These are phyloP conservation scores for Gonium pectorale DNA, from an alignment of 139 green algal genomes.

Conservation along the genomic window DNA sequence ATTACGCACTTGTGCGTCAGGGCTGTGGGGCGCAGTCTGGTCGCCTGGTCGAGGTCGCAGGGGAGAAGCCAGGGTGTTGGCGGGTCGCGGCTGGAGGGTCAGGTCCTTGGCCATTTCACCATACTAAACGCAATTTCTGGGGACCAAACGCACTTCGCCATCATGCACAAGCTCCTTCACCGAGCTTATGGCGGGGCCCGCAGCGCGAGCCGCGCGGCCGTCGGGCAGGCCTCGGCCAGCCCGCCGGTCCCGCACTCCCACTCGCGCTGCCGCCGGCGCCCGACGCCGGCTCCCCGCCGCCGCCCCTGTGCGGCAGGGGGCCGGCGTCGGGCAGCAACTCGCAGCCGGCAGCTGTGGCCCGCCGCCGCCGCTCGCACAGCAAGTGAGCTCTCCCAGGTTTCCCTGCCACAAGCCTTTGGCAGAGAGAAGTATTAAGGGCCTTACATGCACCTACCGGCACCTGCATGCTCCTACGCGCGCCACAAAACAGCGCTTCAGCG, in stretches of 20 bases:
- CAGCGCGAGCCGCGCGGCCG: not conserved
- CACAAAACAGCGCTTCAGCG: not conserved
- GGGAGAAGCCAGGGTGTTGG: no score
- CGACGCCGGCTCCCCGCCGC: not conserved
- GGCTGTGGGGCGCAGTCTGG: no score
- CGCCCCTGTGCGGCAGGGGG: not conserved
- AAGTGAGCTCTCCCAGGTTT: conserved; percentile 47
- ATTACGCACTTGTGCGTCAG: no score
- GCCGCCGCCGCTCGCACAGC: conserved; percentile 29
- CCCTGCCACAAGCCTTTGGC: conserved; percentile 39
- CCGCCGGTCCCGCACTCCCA: not conserved
- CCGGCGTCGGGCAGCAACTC: not conserved
- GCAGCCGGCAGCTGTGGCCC: not conserved
- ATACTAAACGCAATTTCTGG: no score
- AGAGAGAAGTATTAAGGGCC: conserved; percentile 49
- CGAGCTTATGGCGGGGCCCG: conserved; percentile 20
- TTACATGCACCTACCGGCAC: conserved; percentile 6
- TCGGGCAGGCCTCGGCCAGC: not conserved
- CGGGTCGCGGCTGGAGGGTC: no score
- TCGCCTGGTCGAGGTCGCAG: no score
- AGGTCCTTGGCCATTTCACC: no score
- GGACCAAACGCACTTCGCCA: no score
- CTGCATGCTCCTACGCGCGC: not conserved
- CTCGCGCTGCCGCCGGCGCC: conserved; percentile 26
- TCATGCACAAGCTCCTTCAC: no score